These are phyloP conservation scores for Azolla pinnata DNA, from an alignment of 75 land plant genomes.

Conservation along the genomic window DNA sequence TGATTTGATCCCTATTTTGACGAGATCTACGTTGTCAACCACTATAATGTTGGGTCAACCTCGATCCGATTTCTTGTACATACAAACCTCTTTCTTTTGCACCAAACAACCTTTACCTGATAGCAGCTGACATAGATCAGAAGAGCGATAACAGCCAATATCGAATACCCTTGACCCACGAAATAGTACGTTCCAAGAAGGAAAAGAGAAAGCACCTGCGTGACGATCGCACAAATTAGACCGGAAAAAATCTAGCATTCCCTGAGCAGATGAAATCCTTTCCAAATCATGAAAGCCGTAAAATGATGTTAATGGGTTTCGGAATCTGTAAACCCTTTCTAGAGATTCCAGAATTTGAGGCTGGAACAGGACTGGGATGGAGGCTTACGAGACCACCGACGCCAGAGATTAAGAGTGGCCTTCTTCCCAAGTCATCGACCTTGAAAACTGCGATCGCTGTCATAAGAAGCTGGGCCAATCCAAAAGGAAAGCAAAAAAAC, in stretches of 20 bases:
- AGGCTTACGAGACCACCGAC: slow-evolving; percentile 18
- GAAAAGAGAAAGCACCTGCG: slow-evolving; percentile 56
- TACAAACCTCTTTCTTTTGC: background rate
- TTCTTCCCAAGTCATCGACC: slow-evolving; percentile 28
- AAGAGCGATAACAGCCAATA: slow-evolving; percentile 61
- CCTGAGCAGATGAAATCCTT: too few relatives aligned
- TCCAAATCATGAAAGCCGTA: too few relatives aligned
- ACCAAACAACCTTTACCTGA: slow-evolving; percentile 35
- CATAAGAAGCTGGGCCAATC: slow-evolving; percentile 15
- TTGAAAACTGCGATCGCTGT: slow-evolving; percentile 22
- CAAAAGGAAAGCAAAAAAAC: too few relatives aligned
- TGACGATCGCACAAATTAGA: too few relatives aligned
- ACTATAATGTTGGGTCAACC: background rate
- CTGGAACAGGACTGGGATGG: too few relatives aligned
- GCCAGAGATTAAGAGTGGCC: slow-evolving; percentile 27
- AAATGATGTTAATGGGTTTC: too few relatives aligned
- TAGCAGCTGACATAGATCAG: slow-evolving; percentile 71
- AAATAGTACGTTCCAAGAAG: slow-evolving; percentile 58
- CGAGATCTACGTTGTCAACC: background rate
- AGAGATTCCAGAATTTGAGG: too few relatives aligned
- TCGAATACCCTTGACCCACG: slow-evolving; percentile 30
- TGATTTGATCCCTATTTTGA: background rate
- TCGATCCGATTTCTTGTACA: background rate
- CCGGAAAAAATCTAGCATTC: too few relatives aligned
- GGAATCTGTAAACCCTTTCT: too few relatives aligned